phyloP scores from a whole-genome alignment of 495 filamentous ascomycete species.

The Collariella sp. region DNA sequence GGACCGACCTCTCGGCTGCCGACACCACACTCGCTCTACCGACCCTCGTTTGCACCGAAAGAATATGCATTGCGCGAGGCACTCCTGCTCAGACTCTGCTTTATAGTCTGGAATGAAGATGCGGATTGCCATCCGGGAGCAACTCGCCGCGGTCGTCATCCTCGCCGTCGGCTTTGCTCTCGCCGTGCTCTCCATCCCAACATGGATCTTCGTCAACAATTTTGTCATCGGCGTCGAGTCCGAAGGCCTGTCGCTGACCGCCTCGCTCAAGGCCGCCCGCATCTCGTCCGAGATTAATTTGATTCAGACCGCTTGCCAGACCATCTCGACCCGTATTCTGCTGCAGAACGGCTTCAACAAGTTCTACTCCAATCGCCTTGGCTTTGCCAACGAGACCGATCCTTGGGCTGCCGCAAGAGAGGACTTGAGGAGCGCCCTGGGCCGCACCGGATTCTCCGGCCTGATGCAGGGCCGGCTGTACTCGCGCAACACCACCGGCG shows the following conservation, averaged over 20 bases:
- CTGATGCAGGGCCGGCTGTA: constrained; percentile 60
- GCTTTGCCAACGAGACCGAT: constrained; percentile 37
- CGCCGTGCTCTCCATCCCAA: constrained; percentile 41
- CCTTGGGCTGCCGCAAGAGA: constrained; percentile 43
- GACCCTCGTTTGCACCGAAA: neutral
- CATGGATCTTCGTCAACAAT: constrained; percentile 65
- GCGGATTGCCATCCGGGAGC: constrained; percentile 76
- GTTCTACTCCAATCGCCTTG: constrained; percentile 50
- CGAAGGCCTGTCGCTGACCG: constrained; percentile 60
- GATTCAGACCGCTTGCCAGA: constrained; percentile 58
- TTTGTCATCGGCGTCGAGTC: constrained; percentile 58
- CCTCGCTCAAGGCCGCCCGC: constrained; percentile 75
- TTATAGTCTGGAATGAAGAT: constrained; percentile 46
- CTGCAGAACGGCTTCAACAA: constrained; percentile 53
- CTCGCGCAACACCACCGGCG: constrained; percentile 53
- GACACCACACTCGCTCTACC: neutral
- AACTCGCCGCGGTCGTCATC: constrained; percentile 67
- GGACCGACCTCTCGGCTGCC: neutral
- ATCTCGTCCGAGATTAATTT: constrained; percentile 66
- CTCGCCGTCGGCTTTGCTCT: constrained; percentile 60
- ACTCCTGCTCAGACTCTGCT: constrained; percentile 15
- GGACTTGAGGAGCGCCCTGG: constrained; percentile 57
- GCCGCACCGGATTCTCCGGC: constrained; percentile 40
- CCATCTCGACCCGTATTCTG: constrained; percentile 58
- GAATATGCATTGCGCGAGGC: constrained; percentile 21